Evolutionary conservation across 1,139 yeast species (phyloP).

Genomic region (Hanseniaspora uvarum): DNA sequence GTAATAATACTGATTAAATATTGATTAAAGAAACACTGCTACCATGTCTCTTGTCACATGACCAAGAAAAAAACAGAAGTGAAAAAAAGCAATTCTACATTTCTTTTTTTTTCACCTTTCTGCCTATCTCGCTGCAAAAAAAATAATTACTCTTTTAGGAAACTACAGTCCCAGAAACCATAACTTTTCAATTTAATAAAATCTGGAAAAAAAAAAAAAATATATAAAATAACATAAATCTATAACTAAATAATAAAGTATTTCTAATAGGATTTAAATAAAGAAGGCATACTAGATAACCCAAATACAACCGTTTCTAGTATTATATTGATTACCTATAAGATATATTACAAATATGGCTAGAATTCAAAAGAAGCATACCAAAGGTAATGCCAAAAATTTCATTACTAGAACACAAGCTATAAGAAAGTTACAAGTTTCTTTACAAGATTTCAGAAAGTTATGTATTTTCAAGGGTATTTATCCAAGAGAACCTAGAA

Average conservation of each 20-base stretch:
- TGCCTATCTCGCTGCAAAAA: not conserved
- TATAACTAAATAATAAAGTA: no score
- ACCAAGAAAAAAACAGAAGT: not conserved
- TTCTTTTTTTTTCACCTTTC: not conserved
- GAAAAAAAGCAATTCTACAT: not conserved
- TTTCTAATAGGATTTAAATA: no score
- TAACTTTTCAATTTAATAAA: not conserved
- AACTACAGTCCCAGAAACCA: not conserved
- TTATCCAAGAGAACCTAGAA: conserved; percentile 91
- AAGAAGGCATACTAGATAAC: not conserved
- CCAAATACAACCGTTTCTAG: not conserved
- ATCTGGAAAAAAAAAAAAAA: not conserved
- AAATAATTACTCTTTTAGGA: not conserved
- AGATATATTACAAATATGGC: conserved; percentile 18
- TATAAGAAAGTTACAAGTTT: conserved; percentile 78
- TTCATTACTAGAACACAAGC: conserved; percentile 94
- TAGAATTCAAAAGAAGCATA: conserved; percentile 66
- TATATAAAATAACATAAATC: no score
- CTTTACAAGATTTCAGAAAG: conserved; percentile 96
- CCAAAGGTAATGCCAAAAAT: conserved; percentile 83
- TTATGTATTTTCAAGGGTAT: conserved; percentile 94
- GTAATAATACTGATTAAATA: not conserved
- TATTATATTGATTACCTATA: not conserved
- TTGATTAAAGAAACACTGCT: not conserved
- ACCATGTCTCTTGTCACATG: not conserved